Base-by-base conservation (phyloP, 768 basidiomycete genomes). In the Chlorophyllum brunneum region DNA sequence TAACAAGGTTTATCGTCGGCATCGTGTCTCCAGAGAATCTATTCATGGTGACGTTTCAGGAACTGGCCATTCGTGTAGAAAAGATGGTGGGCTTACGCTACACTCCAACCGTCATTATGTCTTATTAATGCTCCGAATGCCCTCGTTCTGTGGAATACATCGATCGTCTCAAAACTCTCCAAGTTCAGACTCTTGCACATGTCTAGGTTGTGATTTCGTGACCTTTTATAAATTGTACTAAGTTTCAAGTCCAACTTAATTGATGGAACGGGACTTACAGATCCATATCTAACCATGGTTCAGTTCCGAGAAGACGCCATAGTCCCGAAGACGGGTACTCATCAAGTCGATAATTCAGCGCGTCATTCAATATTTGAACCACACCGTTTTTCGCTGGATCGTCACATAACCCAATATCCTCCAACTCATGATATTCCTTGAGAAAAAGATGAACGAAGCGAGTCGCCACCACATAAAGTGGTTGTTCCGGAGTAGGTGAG, bases 11-110 rank as follows among this genome's bases (percentile, higher is more conserved):
- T 6, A 85, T 70, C 8, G 84, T 80, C 0, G 95, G 94, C 62
- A 79, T 75, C 1, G 95, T 98, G 65, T 98, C 95, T 3, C 85
- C 95, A 3, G 95, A 98, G 62, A 88, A 98, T 18, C 94, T 95
- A 56, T 30, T 31, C 40, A 16, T 27, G 51, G 40, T 37, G 46
- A 27, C 73, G 63, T 56, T 73, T 75, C 73, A 70, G 74, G 2
- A 70, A 66, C 6, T 1, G 9, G 4, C 34, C 15, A 36, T 5
- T 36, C 34, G n/a, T n/a, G n/a, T n/a, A n/a, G n/a, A n/a, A n/a
- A 36, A 13, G 7, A 36, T 10, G 7, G 11, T 36, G 13, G 63
- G 75, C 85, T 55, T 62, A 91, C 88, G 78, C 82, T 16, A 89
- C 69, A 60, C 85, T 85, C 88, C 88, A 92, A 2, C 82, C 89